Evolutionary conservation across 148 eudicot species (phyloP).

Genomic region (Vaccinium darrowii): DNA sequence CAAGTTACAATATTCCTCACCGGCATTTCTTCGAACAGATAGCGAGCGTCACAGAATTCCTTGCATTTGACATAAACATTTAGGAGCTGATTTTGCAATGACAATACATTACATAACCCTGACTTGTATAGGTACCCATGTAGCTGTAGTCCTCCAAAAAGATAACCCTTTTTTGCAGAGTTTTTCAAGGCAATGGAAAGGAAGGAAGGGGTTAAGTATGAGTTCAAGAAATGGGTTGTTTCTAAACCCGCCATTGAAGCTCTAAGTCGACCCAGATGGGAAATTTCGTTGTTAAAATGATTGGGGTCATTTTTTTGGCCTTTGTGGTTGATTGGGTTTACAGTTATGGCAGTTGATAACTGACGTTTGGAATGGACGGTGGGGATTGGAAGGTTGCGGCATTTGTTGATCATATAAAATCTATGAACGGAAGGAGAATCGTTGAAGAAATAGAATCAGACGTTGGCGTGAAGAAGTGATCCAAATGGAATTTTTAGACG

Average conservation of each 20-base stretch:
- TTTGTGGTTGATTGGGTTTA: slow-evolving; percentile 13
- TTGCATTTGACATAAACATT: slow-evolving; percentile 42
- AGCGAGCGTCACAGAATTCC: slow-evolving; percentile 24
- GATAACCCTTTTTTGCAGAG: slow-evolving; percentile 25
- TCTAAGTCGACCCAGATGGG: slow-evolving; percentile 13
- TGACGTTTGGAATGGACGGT: slow-evolving; percentile 26
- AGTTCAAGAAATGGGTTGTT: slow-evolving; percentile 14
- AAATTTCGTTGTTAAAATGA: neutral
- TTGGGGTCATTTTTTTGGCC: neutral
- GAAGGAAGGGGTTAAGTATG: slow-evolving; percentile 26
- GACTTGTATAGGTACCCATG: slow-evolving; percentile 44
- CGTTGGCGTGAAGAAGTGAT: too few species aligned
- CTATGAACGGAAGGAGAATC: neutral
- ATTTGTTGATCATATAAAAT: slow-evolving; percentile 21
- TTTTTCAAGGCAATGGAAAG: slow-evolving; percentile 35
- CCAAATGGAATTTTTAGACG: too few species aligned
- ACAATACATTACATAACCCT: slow-evolving; percentile 29
- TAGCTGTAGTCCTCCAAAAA: slow-evolving; percentile 27
- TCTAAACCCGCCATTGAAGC: slow-evolving; percentile 17
- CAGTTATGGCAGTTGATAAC: slow-evolving; percentile 14
- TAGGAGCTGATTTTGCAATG: slow-evolving; percentile 47
- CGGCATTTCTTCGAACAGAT: slow-evolving; percentile 65
- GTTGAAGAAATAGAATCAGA: too few species aligned
- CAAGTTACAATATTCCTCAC: slow-evolving; percentile 49
- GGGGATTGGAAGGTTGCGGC: slow-evolving; percentile 20